Base-by-base conservation (phyloP, 495 filamentous ascomycete species). In the Filosporella fistucella region DNA sequence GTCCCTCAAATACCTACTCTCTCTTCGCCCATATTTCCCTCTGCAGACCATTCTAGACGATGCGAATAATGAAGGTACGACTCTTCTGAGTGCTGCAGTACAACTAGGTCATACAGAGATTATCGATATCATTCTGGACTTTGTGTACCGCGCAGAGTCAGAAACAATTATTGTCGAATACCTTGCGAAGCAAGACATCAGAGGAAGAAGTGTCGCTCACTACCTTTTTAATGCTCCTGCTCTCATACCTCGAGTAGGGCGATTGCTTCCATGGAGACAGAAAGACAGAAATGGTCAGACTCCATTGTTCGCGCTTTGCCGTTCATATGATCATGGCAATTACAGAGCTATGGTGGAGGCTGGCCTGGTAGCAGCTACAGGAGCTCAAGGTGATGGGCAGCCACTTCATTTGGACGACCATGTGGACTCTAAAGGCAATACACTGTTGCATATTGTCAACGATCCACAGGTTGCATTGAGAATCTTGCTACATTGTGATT, bases 271-370 rank as follows among this genome's bases (percentile, higher is more conserved):
- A 8, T 99, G 94, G 94, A 76, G 80, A 39, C 76, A 88, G 56
- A 89, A 85, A 52, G 94, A 99, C 62, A 95, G 87, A 56, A 95
- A 96, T 64, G 94, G 93, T 0, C 91, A 96, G 63, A 99, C 94
- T 4, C 94, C 94, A 6, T 68, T 99, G 11, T 96, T 96, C 60
- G 94, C 94, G 8, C 69, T 97, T 4, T 96, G 89, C 63, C 78
- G 94, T 47, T 96, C 89, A 0, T 99, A 99, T 60, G 94, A 99
- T 61, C 89, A 99, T 66, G 75, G 81, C 2, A 75, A 88, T 51
- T 99, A 99, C 63, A 72, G 76, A 34, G 65, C 68, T 26, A 96
- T 99, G 94, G 86, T 97, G 1, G 78, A 82, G 49, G 73, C 77
- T 39, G 93, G 85, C 3, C 68, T 97, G 42, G 74, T 82, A 14